These are phyloP conservation scores for Asparagopsis taxiformis DNA, from an alignment of 31 red algal species.

Conservation along the genomic window DNA sequence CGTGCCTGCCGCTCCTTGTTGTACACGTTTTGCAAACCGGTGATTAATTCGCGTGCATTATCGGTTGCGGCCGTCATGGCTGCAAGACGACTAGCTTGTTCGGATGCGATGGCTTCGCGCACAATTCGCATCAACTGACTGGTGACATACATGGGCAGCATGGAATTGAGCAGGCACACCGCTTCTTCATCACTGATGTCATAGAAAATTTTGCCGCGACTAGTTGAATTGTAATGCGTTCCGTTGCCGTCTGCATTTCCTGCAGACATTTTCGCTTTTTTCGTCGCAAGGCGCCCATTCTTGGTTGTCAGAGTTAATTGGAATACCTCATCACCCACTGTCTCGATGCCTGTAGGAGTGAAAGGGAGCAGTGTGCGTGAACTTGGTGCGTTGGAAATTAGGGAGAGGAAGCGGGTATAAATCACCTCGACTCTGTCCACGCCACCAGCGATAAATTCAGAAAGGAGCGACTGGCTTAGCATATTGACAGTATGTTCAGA, in stretches of 20 bases:
- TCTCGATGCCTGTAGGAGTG: constrained; percentile 62
- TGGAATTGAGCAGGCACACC: constrained; percentile 49
- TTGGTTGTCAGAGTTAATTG: constrained; percentile 40
- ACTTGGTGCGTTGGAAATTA: constrained; percentile 46
- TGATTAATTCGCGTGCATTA: constrained; percentile 53
- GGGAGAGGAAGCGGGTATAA: constrained; percentile 67
- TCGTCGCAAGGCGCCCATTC: constrained; percentile 34
- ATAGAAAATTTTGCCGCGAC: constrained; percentile 19
- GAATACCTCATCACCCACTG: constrained; percentile 63
- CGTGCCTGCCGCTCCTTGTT: constrained; percentile 63
- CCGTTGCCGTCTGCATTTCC: neutral
- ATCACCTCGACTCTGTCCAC: constrained; percentile 70
- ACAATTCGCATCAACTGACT: constrained; percentile 60
- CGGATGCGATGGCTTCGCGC: constrained; percentile 64
- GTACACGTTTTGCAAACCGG: constrained; percentile 25
- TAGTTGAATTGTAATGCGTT: neutral
- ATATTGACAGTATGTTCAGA: constrained; percentile 28
- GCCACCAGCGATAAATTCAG: constrained; percentile 61
- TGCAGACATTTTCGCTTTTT: neutral
- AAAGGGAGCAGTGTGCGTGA: constrained; percentile 60
- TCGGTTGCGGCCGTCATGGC: constrained; percentile 76
- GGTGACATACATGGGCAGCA: constrained; percentile 76
- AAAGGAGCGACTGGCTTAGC: constrained; percentile 54
- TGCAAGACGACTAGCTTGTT: constrained; percentile 52
- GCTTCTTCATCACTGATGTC: constrained; percentile 48